phyloP scores from a whole-genome alignment of 2,329 filamentous ascomycete species.

The Calonectria henricotiae region DNA sequence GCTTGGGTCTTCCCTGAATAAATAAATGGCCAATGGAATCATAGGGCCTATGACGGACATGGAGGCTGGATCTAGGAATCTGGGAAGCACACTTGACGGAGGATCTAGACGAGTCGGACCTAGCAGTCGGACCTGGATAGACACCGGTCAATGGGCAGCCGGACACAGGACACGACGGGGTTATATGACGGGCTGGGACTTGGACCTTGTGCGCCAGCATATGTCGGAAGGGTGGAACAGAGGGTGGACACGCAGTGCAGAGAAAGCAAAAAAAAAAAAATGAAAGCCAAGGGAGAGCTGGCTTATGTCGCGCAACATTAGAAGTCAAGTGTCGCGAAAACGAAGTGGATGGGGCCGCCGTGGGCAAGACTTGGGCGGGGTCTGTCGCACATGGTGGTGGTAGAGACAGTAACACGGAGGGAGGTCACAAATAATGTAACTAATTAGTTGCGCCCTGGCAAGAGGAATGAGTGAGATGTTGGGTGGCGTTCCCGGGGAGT shows the following conservation, averaged over 20 bases:
- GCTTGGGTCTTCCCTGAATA: conserved; percentile 48
- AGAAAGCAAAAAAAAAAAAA: conserved; percentile 40
- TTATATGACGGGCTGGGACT: conserved; percentile 48
- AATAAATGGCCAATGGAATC: conserved; percentile 49
- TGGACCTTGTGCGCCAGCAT: conserved; percentile 40
- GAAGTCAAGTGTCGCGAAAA: conserved; percentile 39
- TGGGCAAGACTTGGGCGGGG: conserved; percentile 43
- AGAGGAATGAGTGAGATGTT: conserved; percentile 50
- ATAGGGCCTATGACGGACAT: conserved; percentile 43
- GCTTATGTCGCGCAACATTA: conserved; percentile 43
- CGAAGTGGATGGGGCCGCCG: conserved; percentile 41
- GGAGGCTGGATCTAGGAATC: conserved; percentile 26
- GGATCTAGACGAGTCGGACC: conserved; percentile 35
- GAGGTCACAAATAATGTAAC: conserved; percentile 46
- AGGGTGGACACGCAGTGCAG: conserved; percentile 38
- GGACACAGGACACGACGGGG: conserved; percentile 36
- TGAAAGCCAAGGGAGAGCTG: conserved; percentile 42
- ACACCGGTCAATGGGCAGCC: not conserved
- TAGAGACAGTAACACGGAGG: conserved; percentile 46
- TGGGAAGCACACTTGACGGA: conserved; percentile 31
- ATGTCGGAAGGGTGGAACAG: conserved; percentile 40
- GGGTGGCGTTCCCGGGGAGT: conserved; percentile 49
- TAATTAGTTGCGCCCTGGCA: conserved; percentile 47
- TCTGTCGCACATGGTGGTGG: conserved; percentile 48
- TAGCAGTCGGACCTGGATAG: conserved; percentile 5